Base-by-base conservation (phyloP, 2,329 filamentous ascomycete genomes). In the Cadophora sp. region DNA sequence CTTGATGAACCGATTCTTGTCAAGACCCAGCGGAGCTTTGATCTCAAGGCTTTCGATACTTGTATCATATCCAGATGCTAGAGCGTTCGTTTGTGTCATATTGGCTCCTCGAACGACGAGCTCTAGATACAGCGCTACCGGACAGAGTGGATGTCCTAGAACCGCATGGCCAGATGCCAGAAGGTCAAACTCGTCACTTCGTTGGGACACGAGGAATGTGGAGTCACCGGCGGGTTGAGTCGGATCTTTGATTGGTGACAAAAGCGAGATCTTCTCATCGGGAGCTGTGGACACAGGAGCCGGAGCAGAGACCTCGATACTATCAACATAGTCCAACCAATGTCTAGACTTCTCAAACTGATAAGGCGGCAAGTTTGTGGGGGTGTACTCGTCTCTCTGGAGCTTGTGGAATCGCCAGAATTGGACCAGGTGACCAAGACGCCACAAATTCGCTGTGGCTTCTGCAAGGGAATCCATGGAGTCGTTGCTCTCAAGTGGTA, bases 301-400 rank as follows among this genome's bases (percentile, higher is more conserved):
- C 4, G 45, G 16, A 48, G 45, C 45, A 20, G 45, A 48, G 16
- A n/a, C 36, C 16, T 53, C 60, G 16, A 24, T 41, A 43, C 18
- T 24, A 36, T 58, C 50, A 22, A 58, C 39, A 41, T 58, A 47
- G 43, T 51, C 11, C 5, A 62, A 18, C 56, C 60, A 55, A 51
- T 62, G 39, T 20, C 60, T n/a, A 13, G 43, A 41, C 8, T 48
- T 27, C 48, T 62, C 60, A 45, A 55, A 62, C 11, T 39, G 22
- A 45, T 59, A 59, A 3, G 56, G 56, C 18, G 56, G 56, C 7
- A 59, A 20, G 45, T 48, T 48, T 16, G 18, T 48, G 45, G 18
- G 16, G 45, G 45, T 48, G 45, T 48, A 48, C 16, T 20, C 16
- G 18, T 48, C 18, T n/a, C 45, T 20, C 20, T n/a, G 18, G 18